Base-by-base conservation (phyloP, 371 early-diverging fungal species). In the Polyrhizophydium stewartii region DNA sequence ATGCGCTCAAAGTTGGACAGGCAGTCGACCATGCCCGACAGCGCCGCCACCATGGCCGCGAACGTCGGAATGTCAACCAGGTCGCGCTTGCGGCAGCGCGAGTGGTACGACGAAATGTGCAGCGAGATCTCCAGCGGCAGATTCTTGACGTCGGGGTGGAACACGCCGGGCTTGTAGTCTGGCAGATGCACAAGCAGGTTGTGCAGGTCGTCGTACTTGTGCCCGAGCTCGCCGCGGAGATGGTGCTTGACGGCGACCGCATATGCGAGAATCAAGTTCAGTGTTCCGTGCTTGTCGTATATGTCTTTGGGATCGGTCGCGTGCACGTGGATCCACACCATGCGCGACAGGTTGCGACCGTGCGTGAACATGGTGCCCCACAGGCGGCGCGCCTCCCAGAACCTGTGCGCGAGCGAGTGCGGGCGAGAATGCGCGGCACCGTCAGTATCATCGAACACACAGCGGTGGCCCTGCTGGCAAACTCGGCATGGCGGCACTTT, bases 211-310 rank as follows among this genome's bases (percentile, higher is more conserved):
- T 63, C 65, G 41, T 66, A 74, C 10, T 58, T 43, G 63, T 73
- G 61, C 12, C 88, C 88, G 24, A 69, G 71, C 50, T 92, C 91
- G 33, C 73, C 73, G 17, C 91, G 74, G 9, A 89, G 72, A 64
- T 89, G 85, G 68, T 89, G 87, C 62, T 89, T 89, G 25, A 83
- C 82, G 1, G 87, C 73, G 1, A 86, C 76, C 0, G 86, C 81
- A 65, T 80, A 89, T 0, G 87, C 89, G 33, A 87, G 55, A 16
- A 91, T 61, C 37, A 91, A 74, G 58, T 74, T 58, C 85, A 87
- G 74, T 83, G 77, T 51, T 77, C 85, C 56, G 75, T 72, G 62
- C 79, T 79, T 66, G 84, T 89, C 68, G 81, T 84, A 45, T 73
- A 61, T 51, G 76, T 73, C 61, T 83, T 12, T 57, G 16, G 47